Evolutionary conservation across 129 eudicot genomes (phyloP), one percentile per base, ranked within the genome.

Genomic region (Smallanthus sonchifolius): DNA sequence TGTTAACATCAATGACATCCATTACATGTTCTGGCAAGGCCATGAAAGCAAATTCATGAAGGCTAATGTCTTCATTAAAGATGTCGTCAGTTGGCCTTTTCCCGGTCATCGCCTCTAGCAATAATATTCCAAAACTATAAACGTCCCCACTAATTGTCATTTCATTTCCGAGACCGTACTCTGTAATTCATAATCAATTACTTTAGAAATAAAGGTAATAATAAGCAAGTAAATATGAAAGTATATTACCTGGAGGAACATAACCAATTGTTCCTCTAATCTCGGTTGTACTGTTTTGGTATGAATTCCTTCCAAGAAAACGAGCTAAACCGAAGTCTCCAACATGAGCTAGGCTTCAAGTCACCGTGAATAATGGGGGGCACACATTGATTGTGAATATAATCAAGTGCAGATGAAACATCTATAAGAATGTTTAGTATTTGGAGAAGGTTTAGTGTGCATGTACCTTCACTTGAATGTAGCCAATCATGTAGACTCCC

Each of bases 101-200:
- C 45, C 75, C 81, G 2, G 68, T 67, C 69, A 77, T 77, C 59
- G 42, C 75, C 69, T 77, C 81, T 14, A 77, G 60, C 20, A 67
- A n/a, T 10, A 77, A 17, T 66, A 77, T 68, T 54, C 81, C 80
- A 28, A 38, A 76, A 67, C 80, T 76, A 2, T 67, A 76, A 14
- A 77, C 42, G 38, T 77, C 81, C 35, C 81, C 69, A 67, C 49
- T 30, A 4, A 24, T 54, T 67, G 75, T 52, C 45, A 67, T 77
- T 69, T 67, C 59, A 20, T 16, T 77, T 14, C 81, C 75, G 10
- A 77, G 45, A 30, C 81, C 81, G 32, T 77, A 77, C 61, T 67
- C 81, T 77, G 47, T 36, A 68, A 67, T 2, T 40, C 36, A 40
- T 43, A 55, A 56, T 3, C 6, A 75, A 5, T 37, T 37, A 65